These are phyloP conservation scores for Pelomyxa schiedti DNA, from an alignment of 78 protist species.

Conservation along the genomic window DNA sequence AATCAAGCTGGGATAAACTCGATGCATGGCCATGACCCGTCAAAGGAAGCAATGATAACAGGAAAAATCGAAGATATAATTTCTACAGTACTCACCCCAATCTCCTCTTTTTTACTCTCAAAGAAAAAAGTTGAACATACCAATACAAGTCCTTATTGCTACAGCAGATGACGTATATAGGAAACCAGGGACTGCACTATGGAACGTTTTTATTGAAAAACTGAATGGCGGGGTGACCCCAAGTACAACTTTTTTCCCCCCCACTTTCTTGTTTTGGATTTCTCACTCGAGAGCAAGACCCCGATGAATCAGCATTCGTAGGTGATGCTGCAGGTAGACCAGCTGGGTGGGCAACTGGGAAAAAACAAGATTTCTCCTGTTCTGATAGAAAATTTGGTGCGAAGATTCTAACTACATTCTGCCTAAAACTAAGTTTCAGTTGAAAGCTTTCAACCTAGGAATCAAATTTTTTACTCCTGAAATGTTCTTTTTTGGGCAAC, in stretches of 20 bases:
- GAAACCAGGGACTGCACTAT: conserved; percentile 11
- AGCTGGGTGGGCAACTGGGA: conserved; percentile 14
- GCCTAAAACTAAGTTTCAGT: neutral
- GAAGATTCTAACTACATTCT: neutral
- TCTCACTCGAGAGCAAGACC: no score
- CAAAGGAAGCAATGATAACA: neutral
- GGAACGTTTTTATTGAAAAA: no score
- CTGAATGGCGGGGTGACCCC: no score
- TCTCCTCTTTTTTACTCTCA: no score
- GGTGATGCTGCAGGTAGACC: conserved; percentile 81
- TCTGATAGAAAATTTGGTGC: conserved; percentile 42
- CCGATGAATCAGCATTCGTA: no score
- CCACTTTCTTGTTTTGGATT: no score
- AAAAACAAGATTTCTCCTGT: conserved; percentile 55
- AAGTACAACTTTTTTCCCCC: no score
- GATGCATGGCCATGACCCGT: neutral
- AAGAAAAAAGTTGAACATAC: neutral
- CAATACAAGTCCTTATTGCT: neutral
- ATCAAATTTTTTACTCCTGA: conserved; percentile 69
- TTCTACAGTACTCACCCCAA: no score
- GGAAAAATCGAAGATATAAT: neutral
- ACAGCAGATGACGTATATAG: conserved; percentile 1
- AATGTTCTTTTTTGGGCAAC: conserved; percentile 48
- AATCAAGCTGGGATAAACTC: neutral
- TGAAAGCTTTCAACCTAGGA: conserved; percentile 39